Conservation (phyloP, 1,139 yeast species). For the Debaryomyces singareniensis region DNA sequence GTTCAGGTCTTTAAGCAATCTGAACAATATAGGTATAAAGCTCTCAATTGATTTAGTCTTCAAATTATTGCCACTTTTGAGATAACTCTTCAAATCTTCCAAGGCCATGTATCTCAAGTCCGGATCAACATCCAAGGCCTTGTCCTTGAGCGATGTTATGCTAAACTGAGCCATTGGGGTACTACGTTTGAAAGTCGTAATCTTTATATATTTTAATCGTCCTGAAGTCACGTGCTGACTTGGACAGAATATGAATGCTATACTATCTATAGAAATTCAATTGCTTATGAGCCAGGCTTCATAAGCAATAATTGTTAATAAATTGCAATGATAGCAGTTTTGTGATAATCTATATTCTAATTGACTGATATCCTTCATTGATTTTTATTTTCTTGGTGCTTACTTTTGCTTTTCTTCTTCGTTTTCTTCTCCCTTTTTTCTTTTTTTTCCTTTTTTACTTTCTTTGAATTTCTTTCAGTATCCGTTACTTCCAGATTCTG, state of each 20-base stretch:
- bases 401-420: no score
- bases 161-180: constrained; percentile 11
- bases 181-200: no score
- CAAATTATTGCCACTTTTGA: constrained; percentile 20
- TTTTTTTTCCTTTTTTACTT: constrained; percentile 7
- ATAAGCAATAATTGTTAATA: no score
- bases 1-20: constrained; percentile 55
- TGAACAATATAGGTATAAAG: constrained; percentile 46
- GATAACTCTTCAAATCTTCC: constrained; percentile 58
- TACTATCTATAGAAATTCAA: no score
- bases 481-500: constrained; percentile 8
- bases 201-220: no score
- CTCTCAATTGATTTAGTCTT: constrained; percentile 20
- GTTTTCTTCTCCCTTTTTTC: constrained; percentile 10
- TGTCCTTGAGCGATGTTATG: constrained; percentile 31
- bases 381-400: no score
- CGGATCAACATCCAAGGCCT: constrained; percentile 65
- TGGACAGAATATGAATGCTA: no score
- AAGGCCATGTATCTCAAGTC: constrained; percentile 86
- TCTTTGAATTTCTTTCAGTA: constrained; percentile 7
- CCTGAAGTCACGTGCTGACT: no score
- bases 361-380: no score
- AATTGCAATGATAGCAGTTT: no score
- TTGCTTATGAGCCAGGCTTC: no score
- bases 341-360: no score